phyloP scores from a whole-genome alignment of 257 asterid species.

The Lycium ferocissimum region DNA sequence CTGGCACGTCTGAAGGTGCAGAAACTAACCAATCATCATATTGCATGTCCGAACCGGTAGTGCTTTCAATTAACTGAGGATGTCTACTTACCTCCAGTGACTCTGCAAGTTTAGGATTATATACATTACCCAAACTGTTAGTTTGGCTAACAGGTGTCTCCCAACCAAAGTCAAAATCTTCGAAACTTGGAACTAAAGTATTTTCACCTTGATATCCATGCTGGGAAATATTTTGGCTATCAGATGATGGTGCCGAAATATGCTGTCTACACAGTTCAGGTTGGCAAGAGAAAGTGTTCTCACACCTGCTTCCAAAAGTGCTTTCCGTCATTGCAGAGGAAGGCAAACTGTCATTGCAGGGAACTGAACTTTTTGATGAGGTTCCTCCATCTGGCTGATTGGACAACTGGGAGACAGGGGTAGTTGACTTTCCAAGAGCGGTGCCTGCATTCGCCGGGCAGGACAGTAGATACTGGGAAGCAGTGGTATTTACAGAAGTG shows the following conservation, averaged over 20 bases:
- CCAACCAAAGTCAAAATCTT: constrained; percentile 39
- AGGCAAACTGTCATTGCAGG: constrained; percentile 37
- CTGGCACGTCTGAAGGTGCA: constrained; percentile 33
- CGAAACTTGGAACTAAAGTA: constrained; percentile 29
- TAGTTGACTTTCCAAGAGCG: constrained; percentile 28
- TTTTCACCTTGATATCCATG: constrained; percentile 43
- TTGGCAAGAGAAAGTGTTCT: constrained; percentile 35
- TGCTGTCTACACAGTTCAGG: neutral
- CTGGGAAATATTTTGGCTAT: constrained; percentile 39
- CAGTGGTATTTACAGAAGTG: constrained; percentile 31
- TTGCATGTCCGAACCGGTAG: constrained; percentile 35
- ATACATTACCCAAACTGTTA: constrained; percentile 39
- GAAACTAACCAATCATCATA: constrained; percentile 52
- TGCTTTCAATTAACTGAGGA: constrained; percentile 43
- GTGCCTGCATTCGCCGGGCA: constrained; percentile 22
- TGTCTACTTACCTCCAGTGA: constrained; percentile 30
- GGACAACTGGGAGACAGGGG: constrained; percentile 42
- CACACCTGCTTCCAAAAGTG: constrained; percentile 28
- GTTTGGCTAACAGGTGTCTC: constrained; percentile 39
- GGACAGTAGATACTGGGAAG: constrained; percentile 33
- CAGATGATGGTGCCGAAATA: constrained; percentile 1
- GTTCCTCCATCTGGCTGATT: constrained; percentile 38
- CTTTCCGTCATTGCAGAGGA: constrained; percentile 36
- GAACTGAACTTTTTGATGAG: constrained; percentile 38
- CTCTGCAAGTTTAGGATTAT: constrained; percentile 26